Conservation (phyloP, 73 alveolate genomes). For the Paramecium tetraurelia region DNA sequence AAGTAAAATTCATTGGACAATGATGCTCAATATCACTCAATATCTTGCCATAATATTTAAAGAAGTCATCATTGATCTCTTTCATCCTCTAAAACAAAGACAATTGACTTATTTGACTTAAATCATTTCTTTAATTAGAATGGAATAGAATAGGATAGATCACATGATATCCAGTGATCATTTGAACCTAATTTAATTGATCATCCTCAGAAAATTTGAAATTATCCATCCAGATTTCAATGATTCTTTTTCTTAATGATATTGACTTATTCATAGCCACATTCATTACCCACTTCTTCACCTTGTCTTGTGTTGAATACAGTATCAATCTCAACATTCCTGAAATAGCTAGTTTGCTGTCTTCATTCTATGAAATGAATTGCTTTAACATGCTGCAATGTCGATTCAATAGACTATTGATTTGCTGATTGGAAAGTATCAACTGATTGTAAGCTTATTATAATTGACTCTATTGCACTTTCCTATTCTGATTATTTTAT, state of each 20-base stretch:
- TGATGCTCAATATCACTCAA: neutral
- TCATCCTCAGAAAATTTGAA: neutral
- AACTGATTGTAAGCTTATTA: neutral
- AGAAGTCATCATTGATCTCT: neutral
- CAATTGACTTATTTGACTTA: neutral
- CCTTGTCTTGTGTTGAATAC: neutral
- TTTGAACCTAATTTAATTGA: neutral
- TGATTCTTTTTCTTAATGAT: neutral
- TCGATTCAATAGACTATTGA: neutral
- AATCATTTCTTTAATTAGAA: neutral
- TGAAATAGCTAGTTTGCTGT: neutral
- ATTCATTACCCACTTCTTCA: neutral
- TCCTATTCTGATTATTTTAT: neutral
- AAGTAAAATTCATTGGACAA: neutral
- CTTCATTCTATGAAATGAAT: neutral
- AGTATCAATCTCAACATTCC: neutral
- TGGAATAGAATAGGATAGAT: neutral
- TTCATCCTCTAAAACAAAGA: neutral
- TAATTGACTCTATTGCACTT: neutral
- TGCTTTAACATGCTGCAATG: neutral
- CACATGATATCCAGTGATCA: neutral
- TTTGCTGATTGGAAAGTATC: neutral
- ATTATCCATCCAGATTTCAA: slow-evolving; percentile 36
- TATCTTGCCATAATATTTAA: neutral
- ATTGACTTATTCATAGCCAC: neutral